phyloP scores from a whole-genome alignment of 2,329 filamentous ascomycete species.

The Juglanconis oblonga region DNA sequence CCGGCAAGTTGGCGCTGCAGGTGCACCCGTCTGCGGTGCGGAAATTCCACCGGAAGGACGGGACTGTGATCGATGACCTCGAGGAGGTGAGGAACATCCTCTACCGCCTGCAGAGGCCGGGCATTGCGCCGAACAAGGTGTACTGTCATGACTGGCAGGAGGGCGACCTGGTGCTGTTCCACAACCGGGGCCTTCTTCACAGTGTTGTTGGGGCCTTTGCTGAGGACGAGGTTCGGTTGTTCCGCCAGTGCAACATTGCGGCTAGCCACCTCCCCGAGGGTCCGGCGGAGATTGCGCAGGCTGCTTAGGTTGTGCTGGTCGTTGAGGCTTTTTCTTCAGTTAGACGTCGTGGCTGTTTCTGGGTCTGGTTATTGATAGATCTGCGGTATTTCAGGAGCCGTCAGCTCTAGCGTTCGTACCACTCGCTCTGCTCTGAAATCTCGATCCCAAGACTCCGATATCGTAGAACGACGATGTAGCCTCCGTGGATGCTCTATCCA shows the following conservation, averaged over 20 bases:
- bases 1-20: constrained; percentile 66
- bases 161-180: constrained; percentile 74
- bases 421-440: neutral
- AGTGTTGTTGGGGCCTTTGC: constrained; percentile 73
- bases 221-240: constrained; percentile 70
- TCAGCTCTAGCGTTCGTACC: neutral
- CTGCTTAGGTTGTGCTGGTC: constrained; percentile 4
- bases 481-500: neutral
- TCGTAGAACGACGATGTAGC: too few species aligned
- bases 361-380: neutral
- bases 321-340: neutral
- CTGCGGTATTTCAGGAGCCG: neutral
- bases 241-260: constrained; percentile 79
- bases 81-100: constrained; percentile 64
- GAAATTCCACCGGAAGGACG: constrained; percentile 64
- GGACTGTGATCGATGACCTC: constrained; percentile 67
- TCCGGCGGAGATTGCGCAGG: constrained; percentile 29
- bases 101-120: constrained; percentile 67
- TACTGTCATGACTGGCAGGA: constrained; percentile 76
- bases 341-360: neutral
- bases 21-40: constrained; percentile 71
- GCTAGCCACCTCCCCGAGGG: constrained; percentile 56
- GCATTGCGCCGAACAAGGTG: constrained; percentile 64
- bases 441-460: too few species aligned
- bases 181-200: constrained; percentile 74